Evolutionary conservation across 2,329 filamentous ascomycete genomes (phyloP).

Genomic region (Myotisia sp.): DNA sequence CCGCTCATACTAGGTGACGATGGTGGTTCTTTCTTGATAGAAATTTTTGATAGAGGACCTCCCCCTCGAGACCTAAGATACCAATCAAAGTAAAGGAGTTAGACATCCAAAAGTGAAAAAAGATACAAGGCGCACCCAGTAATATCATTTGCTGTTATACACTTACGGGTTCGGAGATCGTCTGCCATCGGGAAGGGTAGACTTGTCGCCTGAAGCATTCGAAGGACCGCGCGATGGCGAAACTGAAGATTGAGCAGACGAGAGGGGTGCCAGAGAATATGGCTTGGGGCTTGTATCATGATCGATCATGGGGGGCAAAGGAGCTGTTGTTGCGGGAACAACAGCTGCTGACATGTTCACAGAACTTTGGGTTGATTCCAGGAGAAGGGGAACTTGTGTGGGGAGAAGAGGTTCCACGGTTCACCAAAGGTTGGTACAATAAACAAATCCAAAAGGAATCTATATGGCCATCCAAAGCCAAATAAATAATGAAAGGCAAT

Average conservation of each 20-base stretch:
- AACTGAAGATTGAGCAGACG: constrained; percentile 21
- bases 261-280: constrained; percentile 29
- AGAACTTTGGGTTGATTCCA: too few relatives aligned
- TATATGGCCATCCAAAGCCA: not conserved
- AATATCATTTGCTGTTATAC: constrained; percentile 13
- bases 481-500: too few relatives aligned
- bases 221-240: constrained; percentile 21
- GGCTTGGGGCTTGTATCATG: constrained; percentile 30
- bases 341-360: constrained; percentile 35
- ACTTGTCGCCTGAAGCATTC: constrained; percentile 21
- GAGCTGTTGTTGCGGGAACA: constrained; percentile 30
- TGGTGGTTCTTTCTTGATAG: constrained; percentile 89
- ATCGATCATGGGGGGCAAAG: constrained; percentile 31
- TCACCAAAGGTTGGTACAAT: too few relatives aligned
- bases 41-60: constrained; percentile 55
- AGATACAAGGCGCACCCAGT: too few relatives aligned
- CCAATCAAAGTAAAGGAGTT: not conserved
- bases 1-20: constrained; percentile 61
- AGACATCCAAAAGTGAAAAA: not conserved
- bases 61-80: constrained; percentile 23
- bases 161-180: constrained; percentile 39
- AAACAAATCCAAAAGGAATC: not conserved
- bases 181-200: constrained; percentile 35
- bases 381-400: too few relatives aligned
- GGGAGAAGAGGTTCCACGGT: not conserved